These are phyloP conservation scores for Trametes cinnabarina DNA, from an alignment of 768 basidiomycete genomes.

Conservation along the genomic window DNA sequence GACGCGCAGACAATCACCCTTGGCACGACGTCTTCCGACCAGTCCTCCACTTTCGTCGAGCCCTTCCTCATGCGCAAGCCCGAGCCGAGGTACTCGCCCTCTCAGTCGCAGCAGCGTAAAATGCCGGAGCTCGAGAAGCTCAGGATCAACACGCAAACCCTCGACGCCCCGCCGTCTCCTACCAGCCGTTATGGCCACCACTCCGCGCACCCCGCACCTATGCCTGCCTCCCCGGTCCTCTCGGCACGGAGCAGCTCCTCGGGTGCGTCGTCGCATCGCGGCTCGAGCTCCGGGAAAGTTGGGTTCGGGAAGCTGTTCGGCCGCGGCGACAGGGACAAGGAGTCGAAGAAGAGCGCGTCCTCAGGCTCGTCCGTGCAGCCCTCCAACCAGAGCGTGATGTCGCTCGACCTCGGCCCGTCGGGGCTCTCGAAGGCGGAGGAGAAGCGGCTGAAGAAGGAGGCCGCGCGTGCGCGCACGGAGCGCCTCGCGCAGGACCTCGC, in stretches of 20 bases:
- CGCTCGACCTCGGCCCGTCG: slow-evolving; percentile 9
- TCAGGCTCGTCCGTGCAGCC: slow-evolving; percentile 2
- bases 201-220: background rate
- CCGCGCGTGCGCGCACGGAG: slow-evolving; percentile 39
- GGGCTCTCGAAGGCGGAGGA: slow-evolving; percentile 33
- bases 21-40: background rate
- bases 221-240: slow-evolving; percentile 9
- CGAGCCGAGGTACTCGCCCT: background rate
- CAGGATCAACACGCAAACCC: slow-evolving; percentile 1
- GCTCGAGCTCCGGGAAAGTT: background rate
- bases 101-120: background rate
- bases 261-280: slow-evolving; percentile 7
- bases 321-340: slow-evolving; percentile 7
- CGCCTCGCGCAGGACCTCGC: slow-evolving; percentile 47
- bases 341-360: slow-evolving; percentile 10
- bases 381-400: slow-evolving; percentile 14
- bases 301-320: slow-evolving; percentile 9
- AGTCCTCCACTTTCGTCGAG: background rate
- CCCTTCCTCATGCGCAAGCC: slow-evolving; percentile 9
- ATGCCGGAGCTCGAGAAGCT: slow-evolving; percentile 9
- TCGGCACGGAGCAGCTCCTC: slow-evolving; percentile 10
- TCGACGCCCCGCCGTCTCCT: background rate
- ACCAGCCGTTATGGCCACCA: background rate
- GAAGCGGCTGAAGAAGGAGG: slow-evolving; percentile 43
- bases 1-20: slow-evolving; percentile 6